Evolutionary conservation across 441 rosid species (phyloP), one percentile per base, ranked within the genome.

Genomic region (Gossypium trilobum): DNA sequence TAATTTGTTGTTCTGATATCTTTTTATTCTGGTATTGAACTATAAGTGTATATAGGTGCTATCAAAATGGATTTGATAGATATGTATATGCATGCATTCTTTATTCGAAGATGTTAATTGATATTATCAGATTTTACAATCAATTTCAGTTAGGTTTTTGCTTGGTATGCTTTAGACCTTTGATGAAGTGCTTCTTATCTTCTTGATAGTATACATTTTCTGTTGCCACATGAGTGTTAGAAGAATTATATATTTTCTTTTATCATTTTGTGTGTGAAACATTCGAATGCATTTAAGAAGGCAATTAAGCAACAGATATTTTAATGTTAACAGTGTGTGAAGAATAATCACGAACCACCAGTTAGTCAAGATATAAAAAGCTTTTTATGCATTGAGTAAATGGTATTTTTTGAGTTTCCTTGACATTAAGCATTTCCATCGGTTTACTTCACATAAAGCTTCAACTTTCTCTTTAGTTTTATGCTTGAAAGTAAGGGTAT

Each of bases 351-450:
- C 23, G 23, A 22, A 13, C 20, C 19, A 13, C n/a, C 5, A 11
- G 20, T 51, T 50, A 52, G 61, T 27, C 27, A 9, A 68, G 39
- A 68, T 51, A 51, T 68, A 5, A 23, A 7, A 22, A 31, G 9
- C 25, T 25, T 71, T 48, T 46, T 66, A n/a, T 14, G 71, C 52
- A 64, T 25, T n/a, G 36, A 66, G 9, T 66, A n/a, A 66, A 25
- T n/a, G 22, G 22, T 48, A 48, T 25, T 31, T 39, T 66, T 66
- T 48, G 3, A 66, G 71, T 48, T 66, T 19, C 71, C 57, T 23
- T 48, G 58, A 27, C 58, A 3, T 67, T 25, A 23, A 31, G 10
- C 48, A 25, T 48, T 48, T 33, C n/a, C 57, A 23, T 48, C 2
- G 2, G 4, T 67, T 48, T 67, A 36, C 23, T 67, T 67, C 23